Evolutionary conservation across 1,284 basidiomycete species (phyloP).

Genomic region (Cryptococcus amylolentus): DNA sequence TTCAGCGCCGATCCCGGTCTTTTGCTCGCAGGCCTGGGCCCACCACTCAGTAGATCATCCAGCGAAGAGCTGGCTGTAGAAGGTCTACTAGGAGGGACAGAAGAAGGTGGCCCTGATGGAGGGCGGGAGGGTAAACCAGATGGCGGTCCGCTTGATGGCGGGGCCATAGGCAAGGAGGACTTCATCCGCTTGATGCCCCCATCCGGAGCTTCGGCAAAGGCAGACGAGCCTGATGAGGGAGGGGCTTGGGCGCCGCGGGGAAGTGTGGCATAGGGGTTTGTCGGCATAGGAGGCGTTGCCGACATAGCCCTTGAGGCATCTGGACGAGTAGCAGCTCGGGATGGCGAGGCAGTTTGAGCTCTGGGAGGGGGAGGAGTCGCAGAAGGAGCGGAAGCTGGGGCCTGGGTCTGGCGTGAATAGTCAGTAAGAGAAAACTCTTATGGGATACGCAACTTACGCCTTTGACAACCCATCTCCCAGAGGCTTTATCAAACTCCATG

Average conservation of each 20-base stretch:
- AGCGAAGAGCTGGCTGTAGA: constrained; percentile 55
- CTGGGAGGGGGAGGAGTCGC: constrained; percentile 59
- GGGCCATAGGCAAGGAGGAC: constrained; percentile 37
- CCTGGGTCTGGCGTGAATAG: constrained; percentile 54
- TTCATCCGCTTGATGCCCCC: constrained; percentile 52
- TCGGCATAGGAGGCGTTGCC: constrained; percentile 19
- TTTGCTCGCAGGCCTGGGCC: constrained; percentile 37
- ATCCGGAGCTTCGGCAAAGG: constrained; percentile 22
- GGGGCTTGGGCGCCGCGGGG: background rate
- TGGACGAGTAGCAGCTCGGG: constrained; percentile 54
- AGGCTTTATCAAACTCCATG: constrained; percentile 92
- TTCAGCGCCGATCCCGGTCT: constrained; percentile 52
- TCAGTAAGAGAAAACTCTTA: background rate
- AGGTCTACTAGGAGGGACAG: constrained; percentile 40
- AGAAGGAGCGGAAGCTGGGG: constrained; percentile 51
- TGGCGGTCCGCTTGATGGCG: constrained; percentile 7
- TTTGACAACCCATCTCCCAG: constrained; percentile 95
- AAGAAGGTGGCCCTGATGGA: constrained; percentile 9
- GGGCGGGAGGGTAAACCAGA: constrained; percentile 19
- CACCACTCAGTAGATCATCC: constrained; percentile 40
- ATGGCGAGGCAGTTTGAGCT: constrained; percentile 76
- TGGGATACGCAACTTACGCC: constrained; percentile 57
- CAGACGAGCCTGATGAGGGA: constrained; percentile 38
- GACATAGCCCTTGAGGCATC: constrained; percentile 55
- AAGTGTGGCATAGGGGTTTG: background rate